Evolutionary conservation across 768 basidiomycete genomes (phyloP).

Genomic region (Hydnum rufescens): DNA sequence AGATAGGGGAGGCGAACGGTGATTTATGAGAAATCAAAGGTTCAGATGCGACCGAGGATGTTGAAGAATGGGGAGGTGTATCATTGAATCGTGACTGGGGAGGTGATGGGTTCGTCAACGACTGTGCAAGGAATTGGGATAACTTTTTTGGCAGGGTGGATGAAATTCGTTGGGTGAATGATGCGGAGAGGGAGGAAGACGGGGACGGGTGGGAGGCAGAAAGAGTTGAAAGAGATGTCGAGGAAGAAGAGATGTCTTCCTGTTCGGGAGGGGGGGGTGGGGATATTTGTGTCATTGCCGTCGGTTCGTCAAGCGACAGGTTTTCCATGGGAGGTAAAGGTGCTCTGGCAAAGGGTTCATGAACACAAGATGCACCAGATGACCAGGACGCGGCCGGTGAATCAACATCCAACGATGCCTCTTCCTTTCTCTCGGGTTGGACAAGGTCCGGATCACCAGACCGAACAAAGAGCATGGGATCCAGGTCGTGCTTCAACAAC

Average conservation of each 20-base stretch:
- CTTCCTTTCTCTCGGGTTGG: too few relatives aligned
- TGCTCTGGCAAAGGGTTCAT: not conserved
- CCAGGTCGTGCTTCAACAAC: too few relatives aligned
- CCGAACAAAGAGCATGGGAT: too few relatives aligned
- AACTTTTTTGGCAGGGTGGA: too few relatives aligned
- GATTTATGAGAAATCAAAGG: not conserved
- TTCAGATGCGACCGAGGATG: not conserved
- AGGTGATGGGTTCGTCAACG: not conserved
- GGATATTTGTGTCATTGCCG: too few relatives aligned
- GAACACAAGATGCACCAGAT: not conserved
- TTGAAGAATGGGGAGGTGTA: not conserved
- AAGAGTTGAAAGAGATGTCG: not conserved
- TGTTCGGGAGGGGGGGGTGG: too few relatives aligned
- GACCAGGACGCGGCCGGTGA: not conserved
- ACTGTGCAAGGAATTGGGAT: too few relatives aligned
- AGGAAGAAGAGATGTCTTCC: not conserved
- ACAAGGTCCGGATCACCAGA: too few relatives aligned
- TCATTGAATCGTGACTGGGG: not conserved
- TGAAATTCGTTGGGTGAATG: too few relatives aligned
- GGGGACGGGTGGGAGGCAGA: not conserved
- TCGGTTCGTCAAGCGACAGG: not conserved
- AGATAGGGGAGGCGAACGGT: conserved; percentile 29
- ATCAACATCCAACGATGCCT: not conserved
- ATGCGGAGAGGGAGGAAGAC: not conserved
- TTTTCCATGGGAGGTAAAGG: not conserved